Conservation (phyloP, 192 early-diverging fungal species). For the Entomortierella beljakovae region DNA sequence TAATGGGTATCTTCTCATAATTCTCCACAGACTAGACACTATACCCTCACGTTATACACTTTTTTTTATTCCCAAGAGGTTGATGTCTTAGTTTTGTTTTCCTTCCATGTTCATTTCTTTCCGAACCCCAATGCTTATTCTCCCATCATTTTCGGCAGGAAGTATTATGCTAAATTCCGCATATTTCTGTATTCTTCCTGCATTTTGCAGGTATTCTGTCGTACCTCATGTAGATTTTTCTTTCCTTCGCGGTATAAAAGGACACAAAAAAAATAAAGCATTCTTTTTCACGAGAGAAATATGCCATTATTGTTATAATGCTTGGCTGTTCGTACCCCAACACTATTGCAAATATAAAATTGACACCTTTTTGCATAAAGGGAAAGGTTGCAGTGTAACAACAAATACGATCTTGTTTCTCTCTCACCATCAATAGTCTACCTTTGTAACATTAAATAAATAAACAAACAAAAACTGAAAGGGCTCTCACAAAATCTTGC, state of each 20-base stretch:
- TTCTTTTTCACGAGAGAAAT: too few species aligned
- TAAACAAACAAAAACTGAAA: too few species aligned
- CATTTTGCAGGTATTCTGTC: too few species aligned
- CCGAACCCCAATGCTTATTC: background rate
- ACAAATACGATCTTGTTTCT: background rate
- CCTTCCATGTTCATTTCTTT: background rate
- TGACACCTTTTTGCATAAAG: background rate
- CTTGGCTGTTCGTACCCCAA: too few species aligned
- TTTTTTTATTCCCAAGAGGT: background rate
- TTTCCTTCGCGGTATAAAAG: too few species aligned
- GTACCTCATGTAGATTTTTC: too few species aligned
- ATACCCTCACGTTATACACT: background rate
- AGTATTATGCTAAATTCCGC: background rate
- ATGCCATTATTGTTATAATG: too few species aligned
- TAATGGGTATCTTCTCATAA: background rate
- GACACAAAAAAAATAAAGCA: too few species aligned
- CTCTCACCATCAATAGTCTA: background rate
- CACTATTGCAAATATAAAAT: too few species aligned
- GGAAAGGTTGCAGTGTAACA: background rate
- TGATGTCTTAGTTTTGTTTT: background rate
- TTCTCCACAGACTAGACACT: background rate
- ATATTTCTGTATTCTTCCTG: background rate
- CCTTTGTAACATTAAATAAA: too few species aligned
- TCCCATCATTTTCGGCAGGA: background rate
- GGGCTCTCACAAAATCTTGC: too few species aligned